These are phyloP conservation scores for Candida schatavii DNA, from an alignment of 805 yeast genomes.

Conservation along the genomic window DNA sequence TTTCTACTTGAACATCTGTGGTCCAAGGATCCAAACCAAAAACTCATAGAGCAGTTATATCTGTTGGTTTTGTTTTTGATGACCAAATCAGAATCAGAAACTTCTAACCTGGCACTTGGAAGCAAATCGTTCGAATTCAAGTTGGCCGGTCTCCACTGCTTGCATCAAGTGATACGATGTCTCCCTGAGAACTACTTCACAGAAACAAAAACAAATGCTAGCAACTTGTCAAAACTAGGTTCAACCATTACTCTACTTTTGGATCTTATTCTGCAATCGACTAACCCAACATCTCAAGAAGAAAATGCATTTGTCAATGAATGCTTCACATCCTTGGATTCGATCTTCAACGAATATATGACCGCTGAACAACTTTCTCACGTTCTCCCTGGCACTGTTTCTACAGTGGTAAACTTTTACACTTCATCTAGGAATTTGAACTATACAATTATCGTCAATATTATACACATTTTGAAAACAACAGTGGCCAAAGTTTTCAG, in stretches of 20 bases:
- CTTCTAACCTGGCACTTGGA: constrained; percentile 1
- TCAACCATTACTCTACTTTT: constrained; percentile 24
- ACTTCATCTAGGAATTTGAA: constrained; percentile 20
- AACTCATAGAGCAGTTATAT: constrained; percentile 32
- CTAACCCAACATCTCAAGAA: constrained; percentile 14
- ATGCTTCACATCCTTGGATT: constrained; percentile 13
- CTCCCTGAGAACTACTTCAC: constrained; percentile 20
- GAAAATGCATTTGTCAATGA: constrained; percentile 12
- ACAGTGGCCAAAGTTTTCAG: constrained; percentile 28
- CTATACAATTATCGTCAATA: constrained; percentile 16
- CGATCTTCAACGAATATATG: constrained; percentile 15
- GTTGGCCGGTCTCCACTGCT: constrained; percentile 13
- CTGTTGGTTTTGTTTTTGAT: constrained; percentile 28
- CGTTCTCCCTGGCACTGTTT: constrained; percentile 40
- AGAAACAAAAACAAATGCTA: neutral
- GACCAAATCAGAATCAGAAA: constrained; percentile 7
- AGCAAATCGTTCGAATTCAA: constrained; percentile 15
- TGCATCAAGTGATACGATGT: constrained; percentile 13
- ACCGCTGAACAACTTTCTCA: constrained; percentile 31
- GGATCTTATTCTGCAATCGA: constrained; percentile 12
- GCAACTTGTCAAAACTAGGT: constrained; percentile 25
- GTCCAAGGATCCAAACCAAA: constrained; percentile 21
- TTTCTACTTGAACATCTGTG: constrained; percentile 29
- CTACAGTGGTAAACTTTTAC: constrained; percentile 29
- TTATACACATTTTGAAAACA: constrained; percentile 19